Evolutionary conservation across 805 yeast genomes (phyloP), one percentile per base, ranked within the genome.

Genomic region (Cyberlindnera galapagoensis): DNA sequence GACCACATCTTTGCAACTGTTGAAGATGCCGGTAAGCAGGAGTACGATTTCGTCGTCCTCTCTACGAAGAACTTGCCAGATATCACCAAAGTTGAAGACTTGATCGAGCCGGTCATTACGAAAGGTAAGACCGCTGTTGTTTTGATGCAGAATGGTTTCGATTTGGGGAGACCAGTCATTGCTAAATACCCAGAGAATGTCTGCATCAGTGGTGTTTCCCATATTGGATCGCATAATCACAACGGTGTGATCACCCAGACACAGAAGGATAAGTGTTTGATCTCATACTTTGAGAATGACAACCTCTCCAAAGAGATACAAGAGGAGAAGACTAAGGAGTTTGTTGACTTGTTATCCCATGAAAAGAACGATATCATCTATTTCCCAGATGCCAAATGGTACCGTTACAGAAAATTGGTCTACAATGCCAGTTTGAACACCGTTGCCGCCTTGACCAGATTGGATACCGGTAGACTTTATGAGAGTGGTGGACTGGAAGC

Each of bases 351-450:
- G n/a, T 75, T 74, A 51, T 43, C 57, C 11, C 66, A 66, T 35
- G 67, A 60, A 7, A 52, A 58, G 29, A 74, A 74, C 42, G 42
- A 53, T 5, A 57, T 65, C 39, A 44, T 41, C 12, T 65, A 62
- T 38, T 64, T 59, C 35, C 61, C 63, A 7, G 63, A 71, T 44
- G 71, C 68, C 23, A 65, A 65, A 48, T 62, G 52, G 53, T 61
- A 69, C 26, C 62, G 92, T 43, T 79, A 82, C 73, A 60, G 66
- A 38, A 82, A 82, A 51, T 64, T 82, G 38, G 67, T 82, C 9
- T 81, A 80, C 58, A 82, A 81, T 51, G 77, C 82, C 16, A 59
- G 80, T 1, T 59, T 76, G 47, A 82, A 82, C 57, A 69, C 87
- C 7, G 59, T 71, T 6, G 66, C 80, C 38, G 75, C 84, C 1